Evolutionary conservation across 805 yeast species (phyloP).

Genomic region (Saturnispora ahearnii): DNA sequence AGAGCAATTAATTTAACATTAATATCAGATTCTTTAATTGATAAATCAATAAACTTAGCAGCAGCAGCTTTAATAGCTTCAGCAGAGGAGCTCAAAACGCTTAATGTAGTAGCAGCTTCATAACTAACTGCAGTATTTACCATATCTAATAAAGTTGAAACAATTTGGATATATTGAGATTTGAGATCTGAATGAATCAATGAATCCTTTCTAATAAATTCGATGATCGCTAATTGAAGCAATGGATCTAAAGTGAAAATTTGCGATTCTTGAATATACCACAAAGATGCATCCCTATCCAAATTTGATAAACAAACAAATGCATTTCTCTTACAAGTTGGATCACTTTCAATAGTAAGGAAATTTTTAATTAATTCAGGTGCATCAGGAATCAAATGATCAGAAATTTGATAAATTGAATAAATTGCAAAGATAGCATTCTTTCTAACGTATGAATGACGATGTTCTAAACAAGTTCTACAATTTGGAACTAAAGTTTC

Average conservation of each 20-base stretch:
- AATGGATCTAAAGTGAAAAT: constrained; percentile 68
- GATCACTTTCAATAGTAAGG: constrained; percentile 75
- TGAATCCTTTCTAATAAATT: constrained; percentile 83
- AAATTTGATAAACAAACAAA: constrained; percentile 78
- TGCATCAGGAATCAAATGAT: constrained; percentile 92
- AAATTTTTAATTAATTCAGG: constrained; percentile 69
- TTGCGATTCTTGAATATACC: constrained; percentile 64
- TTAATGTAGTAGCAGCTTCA: constrained; percentile 83
- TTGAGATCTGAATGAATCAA: constrained; percentile 52
- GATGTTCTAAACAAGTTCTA: constrained; percentile 83
- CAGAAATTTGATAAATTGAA: constrained; percentile 73
- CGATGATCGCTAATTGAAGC: constrained; percentile 82
- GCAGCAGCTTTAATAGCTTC: constrained; percentile 71
- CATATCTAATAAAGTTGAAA: constrained; percentile 65
- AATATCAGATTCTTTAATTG: constrained; percentile 89
- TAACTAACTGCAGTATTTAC: constrained; percentile 68
- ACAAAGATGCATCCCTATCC: constrained; percentile 77
- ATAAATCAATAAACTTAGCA: constrained; percentile 74
- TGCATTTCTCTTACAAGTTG: constrained; percentile 92
- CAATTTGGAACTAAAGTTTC: constrained; percentile 94
- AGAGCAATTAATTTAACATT: constrained; percentile 89
- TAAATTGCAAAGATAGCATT: constrained; percentile 90
- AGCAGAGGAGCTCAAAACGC: constrained; percentile 48
- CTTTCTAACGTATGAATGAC: constrained; percentile 96
- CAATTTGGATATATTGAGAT: constrained; percentile 60